phyloP scores from a whole-genome alignment of 306 rosid genomes.

The Prunus mume region DNA sequence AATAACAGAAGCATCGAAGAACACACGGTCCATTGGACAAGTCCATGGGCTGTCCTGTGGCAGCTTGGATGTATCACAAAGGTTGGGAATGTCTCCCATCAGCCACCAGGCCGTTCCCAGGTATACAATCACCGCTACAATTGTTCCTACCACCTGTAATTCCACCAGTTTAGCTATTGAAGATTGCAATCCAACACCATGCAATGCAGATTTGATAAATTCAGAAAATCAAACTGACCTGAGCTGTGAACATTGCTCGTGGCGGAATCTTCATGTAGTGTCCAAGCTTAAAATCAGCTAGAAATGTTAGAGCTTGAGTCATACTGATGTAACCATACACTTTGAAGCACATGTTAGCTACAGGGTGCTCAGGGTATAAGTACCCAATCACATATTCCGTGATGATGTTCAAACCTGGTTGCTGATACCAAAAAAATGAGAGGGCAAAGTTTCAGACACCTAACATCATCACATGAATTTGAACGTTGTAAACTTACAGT shows the following conservation, averaged over 20 bases:
- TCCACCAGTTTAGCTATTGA: constrained; percentile 5
- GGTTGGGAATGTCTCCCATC: constrained; percentile 60
- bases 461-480: background rate
- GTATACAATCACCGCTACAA: constrained; percentile 56
- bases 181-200: background rate
- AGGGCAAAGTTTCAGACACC: constrained; percentile 4
- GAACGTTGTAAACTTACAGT: background rate
- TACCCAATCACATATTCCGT: constrained; percentile 89
- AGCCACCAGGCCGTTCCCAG: constrained; percentile 76
- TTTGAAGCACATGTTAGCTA: constrained; percentile 97
- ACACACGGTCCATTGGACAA: constrained; percentile 73
- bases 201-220: background rate
- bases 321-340: constrained; percentile 92
- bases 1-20: constrained; percentile 77
- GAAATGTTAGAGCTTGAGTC: constrained; percentile 67
- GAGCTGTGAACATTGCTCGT: constrained; percentile 86
- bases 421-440: constrained; percentile 35
- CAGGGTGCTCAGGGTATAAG: constrained; percentile 80
- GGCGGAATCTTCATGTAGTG: constrained; percentile 98
- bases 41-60: constrained; percentile 69
- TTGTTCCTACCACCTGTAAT: constrained; percentile 64
- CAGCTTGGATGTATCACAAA: constrained; percentile 53
- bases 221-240: constrained; percentile 37
- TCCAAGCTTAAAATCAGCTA: constrained; percentile 80
- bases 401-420: constrained; percentile 78